Conservation (phyloP, 306 rosid species). For the Fragaria nilgerrensis region DNA sequence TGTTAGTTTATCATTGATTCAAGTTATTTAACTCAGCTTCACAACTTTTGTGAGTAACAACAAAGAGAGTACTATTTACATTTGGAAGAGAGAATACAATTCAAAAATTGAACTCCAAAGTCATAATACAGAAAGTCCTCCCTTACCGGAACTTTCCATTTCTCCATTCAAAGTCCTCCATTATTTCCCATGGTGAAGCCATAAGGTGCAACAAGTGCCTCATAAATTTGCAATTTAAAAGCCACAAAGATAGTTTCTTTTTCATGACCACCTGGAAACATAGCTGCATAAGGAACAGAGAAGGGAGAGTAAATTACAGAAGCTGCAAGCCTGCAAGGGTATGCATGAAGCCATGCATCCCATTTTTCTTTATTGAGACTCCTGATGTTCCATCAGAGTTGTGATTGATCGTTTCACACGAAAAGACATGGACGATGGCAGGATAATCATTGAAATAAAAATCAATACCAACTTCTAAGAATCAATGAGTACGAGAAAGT, state of each 20-base stretch:
- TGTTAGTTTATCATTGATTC: neutral
- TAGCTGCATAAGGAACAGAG: conserved; percentile 78
- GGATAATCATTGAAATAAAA: conserved; percentile 62
- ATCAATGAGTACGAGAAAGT: conserved; percentile 75
- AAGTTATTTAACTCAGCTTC: neutral
- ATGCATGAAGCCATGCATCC: conserved; percentile 52
- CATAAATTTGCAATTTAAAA: too few species aligned
- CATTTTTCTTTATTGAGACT: conserved; percentile 37
- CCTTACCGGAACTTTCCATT: conserved; percentile 50
- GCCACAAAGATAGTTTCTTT: conserved; percentile 69
- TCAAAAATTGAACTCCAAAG: conserved; percentile 63
- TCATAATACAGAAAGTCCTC: conserved; percentile 59
- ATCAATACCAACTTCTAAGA: conserved; percentile 68
- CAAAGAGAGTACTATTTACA: conserved; percentile 77
- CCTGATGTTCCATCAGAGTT: conserved; percentile 45
- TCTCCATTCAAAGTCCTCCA: conserved; percentile 49
- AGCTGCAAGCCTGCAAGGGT: conserved; percentile 53
- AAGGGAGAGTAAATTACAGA: conserved; percentile 71
- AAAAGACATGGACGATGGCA: conserved; percentile 60
- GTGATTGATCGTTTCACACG: conserved; percentile 46
- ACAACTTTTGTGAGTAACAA: conserved; percentile 45
- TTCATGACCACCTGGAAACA: conserved; percentile 68
- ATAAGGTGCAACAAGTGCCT: too few species aligned
- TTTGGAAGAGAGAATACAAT: conserved; percentile 77
- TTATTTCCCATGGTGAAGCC: too few species aligned